Conservation (phyloP, 139 green algal genomes). For the Closterium sp. region DNA sequence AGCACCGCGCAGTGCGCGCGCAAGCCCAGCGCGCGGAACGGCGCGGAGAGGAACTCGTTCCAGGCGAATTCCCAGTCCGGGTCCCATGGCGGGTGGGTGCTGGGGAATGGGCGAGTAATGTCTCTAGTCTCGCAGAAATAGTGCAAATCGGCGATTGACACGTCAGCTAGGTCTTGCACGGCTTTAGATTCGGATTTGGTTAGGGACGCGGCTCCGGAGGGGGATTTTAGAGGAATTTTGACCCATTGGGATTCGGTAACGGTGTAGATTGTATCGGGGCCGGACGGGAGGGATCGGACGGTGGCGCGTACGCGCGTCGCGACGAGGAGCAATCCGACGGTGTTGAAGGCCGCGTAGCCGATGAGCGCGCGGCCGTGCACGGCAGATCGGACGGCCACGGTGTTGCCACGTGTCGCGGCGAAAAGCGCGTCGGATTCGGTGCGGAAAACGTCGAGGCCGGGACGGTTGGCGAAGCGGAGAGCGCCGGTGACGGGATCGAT, state of each 20-base stretch:
- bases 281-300: constrained; percentile 68
- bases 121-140: constrained; percentile 94
- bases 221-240: constrained; percentile 64
- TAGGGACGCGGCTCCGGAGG: neutral
- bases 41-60: constrained; percentile 57
- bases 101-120: constrained; percentile 83
- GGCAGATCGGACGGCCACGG: constrained; percentile 12
- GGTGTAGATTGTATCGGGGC: constrained; percentile 80
- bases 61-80: constrained; percentile 53
- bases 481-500: constrained; percentile 49
- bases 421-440: constrained; percentile 38
- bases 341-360: constrained; percentile 76
- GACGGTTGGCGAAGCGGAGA: constrained; percentile 12
- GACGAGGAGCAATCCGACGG: constrained; percentile 75
- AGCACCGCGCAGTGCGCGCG: constrained; percentile 75
- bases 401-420: neutral
- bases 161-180: constrained; percentile 56
- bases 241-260: constrained; percentile 80
- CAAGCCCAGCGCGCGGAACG: constrained; percentile 71
- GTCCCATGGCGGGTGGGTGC: neutral
- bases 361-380: constrained; percentile 67
- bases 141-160: constrained; percentile 75
- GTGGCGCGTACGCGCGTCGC: constrained; percentile 72
- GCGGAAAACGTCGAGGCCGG: constrained; percentile 30
- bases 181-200: constrained; percentile 33